A percentile compares a stretch with the other conserved stretches of the same genome.
phyloP scores from a whole-genome alignment of 306 rosid species.

The Begonia masoniana region DNA sequence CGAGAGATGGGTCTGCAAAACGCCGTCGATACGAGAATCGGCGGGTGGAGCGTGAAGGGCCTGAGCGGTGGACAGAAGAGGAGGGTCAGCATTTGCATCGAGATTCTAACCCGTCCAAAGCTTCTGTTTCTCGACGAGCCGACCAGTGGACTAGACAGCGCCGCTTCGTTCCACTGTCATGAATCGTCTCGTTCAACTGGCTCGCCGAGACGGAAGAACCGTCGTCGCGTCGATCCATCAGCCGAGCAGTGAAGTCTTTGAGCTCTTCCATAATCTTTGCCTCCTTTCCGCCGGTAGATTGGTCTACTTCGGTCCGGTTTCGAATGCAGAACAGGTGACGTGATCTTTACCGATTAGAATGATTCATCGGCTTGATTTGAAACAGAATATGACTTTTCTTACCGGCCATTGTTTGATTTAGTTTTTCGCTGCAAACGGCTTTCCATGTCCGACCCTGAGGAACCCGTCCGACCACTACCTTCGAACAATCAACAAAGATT shows the following conservation, averaged over 20 bases:
- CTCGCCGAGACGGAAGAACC: slow-evolving; percentile 34
- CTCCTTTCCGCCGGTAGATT: slow-evolving; percentile 26
- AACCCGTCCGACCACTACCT: slow-evolving; percentile 69
- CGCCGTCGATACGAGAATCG: slow-evolving; percentile 48
- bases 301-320: slow-evolving; percentile 23
- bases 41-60: slow-evolving; percentile 42
- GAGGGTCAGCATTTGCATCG: slow-evolving; percentile 66
- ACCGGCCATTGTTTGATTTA: slow-evolving; percentile 7
- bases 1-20: slow-evolving; percentile 53
- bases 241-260: slow-evolving; percentile 51
- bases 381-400: neutral
- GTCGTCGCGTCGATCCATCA: slow-evolving; percentile 55
- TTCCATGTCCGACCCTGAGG: slow-evolving; percentile 47
- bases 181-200: slow-evolving; percentile 32
- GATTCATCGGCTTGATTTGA: neutral
- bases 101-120: slow-evolving; percentile 40
- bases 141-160: slow-evolving; percentile 68
- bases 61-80: slow-evolving; percentile 61
- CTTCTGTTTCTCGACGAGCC: slow-evolving; percentile 79
- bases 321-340: slow-evolving; percentile 20
- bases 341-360: too few species aligned
- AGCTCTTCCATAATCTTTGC: slow-evolving; percentile 38
- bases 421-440: slow-evolving; percentile 59
- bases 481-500: slow-evolving; percentile 62
- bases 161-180: slow-evolving; percentile 63